Evolutionary conservation across 805 yeast species (phyloP).

Genomic region (Wickerhamiella sergipiensis): DNA sequence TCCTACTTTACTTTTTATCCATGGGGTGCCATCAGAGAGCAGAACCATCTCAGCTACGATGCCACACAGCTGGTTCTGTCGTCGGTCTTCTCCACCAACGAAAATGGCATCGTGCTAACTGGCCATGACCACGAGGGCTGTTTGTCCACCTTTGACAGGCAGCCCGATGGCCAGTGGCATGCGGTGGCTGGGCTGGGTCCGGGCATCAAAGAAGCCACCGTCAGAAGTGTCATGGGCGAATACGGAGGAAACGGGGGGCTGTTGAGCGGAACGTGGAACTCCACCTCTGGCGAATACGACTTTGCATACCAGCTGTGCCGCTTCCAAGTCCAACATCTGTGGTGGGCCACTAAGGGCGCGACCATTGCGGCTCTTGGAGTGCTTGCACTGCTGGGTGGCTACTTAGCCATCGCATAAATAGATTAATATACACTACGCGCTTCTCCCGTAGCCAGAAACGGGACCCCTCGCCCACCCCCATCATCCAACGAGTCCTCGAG

Average conservation of each 20-base stretch:
- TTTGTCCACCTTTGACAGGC: conserved; percentile 38
- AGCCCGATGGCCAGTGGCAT: conserved; percentile 8
- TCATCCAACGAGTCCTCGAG: too few relatives aligned
- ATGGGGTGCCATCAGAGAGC: conserved; percentile 32
- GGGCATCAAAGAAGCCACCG: conserved; percentile 49
- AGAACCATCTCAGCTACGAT: conserved; percentile 65
- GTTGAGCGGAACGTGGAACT: conserved; percentile 55
- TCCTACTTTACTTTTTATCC: conserved; percentile 55
- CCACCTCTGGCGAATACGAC: conserved; percentile 35
- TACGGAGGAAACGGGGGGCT: conserved; percentile 81
- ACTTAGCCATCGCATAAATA: background rate
- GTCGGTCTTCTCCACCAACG: conserved; percentile 48
- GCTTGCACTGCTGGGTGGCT: background rate
- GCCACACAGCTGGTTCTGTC: conserved; percentile 55
- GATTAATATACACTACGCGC: too few relatives aligned
- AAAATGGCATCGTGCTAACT: conserved; percentile 59
- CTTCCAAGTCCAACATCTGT: conserved; percentile 75
- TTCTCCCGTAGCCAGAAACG: too few relatives aligned
- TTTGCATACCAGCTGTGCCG: conserved; percentile 66
- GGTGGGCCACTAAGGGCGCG: conserved; percentile 80
- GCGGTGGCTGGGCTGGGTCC: conserved; percentile 14
- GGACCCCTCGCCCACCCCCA: too few relatives aligned
- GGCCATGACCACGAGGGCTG: conserved; percentile 98
- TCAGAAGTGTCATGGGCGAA: conserved; percentile 93
- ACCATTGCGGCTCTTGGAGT: conserved; percentile 30